These are phyloP conservation scores for Beauveria sp. DNA, from an alignment of 2,329 filamentous ascomycete genomes.

Conservation along the genomic window DNA sequence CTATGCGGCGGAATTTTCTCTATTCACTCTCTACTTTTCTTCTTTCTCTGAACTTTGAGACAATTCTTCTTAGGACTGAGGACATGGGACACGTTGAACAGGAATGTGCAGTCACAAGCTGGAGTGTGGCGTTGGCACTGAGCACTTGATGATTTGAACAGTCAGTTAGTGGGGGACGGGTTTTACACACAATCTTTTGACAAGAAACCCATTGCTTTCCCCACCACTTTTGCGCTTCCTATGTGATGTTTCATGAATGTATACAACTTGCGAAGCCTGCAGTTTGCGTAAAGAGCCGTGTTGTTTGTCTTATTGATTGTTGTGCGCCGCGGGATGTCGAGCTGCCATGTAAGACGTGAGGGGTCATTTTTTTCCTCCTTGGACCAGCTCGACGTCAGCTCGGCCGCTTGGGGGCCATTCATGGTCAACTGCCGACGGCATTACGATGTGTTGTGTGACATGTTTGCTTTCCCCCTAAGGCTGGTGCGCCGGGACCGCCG, in stretches of 20 bases:
- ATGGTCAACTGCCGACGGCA: neutral
- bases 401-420: neutral
- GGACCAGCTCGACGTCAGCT: neutral
- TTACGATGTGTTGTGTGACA: neutral
- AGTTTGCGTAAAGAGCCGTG: neutral
- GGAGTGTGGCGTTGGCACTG: neutral
- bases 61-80: neutral
- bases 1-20: neutral
- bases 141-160: neutral
- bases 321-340: neutral
- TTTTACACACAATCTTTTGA: conserved; percentile 1
- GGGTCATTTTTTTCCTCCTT: neutral
- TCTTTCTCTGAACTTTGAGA: neutral
- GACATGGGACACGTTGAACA: neutral
- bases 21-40: neutral
- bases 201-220: neutral
- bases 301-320: neutral
- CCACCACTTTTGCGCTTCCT: neutral
- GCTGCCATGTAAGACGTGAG: neutral
- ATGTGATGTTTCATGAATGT: too few relatives aligned
- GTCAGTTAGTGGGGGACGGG: neutral
- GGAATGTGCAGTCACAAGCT: neutral
- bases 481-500: neutral
- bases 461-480: neutral
- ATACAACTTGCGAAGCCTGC: neutral